Evolutionary conservation across 1,284 basidiomycete genomes (phyloP).

Genomic region (Singerocomus inundabilis): DNA sequence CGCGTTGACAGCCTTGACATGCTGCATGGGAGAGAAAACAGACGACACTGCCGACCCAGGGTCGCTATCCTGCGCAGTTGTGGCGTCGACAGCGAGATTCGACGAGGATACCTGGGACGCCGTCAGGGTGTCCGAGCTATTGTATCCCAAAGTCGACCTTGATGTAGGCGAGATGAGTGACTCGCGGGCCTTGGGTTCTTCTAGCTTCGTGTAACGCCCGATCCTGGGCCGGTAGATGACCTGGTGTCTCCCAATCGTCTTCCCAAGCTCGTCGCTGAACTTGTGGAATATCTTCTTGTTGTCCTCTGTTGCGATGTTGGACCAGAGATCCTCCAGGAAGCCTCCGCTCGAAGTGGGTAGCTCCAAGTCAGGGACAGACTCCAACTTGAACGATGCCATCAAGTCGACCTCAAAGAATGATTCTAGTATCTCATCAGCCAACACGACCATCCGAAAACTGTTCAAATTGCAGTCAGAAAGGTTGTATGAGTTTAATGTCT

Average conservation of each 20-base stretch:
- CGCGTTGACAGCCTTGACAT: slow-evolving; percentile 77
- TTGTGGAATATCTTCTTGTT: slow-evolving; percentile 85
- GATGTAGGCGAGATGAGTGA: slow-evolving; percentile 73
- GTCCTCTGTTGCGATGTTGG: slow-evolving; percentile 82
- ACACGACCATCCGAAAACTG: slow-evolving; percentile 96
- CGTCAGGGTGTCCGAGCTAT: slow-evolving; percentile 22
- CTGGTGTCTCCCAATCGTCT: slow-evolving; percentile 89
- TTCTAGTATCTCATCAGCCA: slow-evolving; percentile 92
- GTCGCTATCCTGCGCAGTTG: slow-evolving; percentile 25
- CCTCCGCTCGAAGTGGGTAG: slow-evolving; percentile 57
- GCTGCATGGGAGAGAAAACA: slow-evolving; percentile 53
- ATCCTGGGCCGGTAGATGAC: slow-evolving; percentile 80
- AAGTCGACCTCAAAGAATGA: slow-evolving; percentile 93
- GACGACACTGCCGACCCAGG: slow-evolving; percentile 33
- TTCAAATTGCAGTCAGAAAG: slow-evolving; percentile 7
- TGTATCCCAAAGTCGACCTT: slow-evolving; percentile 41
- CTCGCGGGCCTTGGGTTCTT: slow-evolving; percentile 87
- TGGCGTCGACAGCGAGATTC: slow-evolving; percentile 38
- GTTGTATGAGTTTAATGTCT: background rate
- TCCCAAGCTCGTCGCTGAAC: slow-evolving; percentile 90
- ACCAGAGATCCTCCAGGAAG: slow-evolving; percentile 83
- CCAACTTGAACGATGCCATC: slow-evolving; percentile 82
- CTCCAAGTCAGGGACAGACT: slow-evolving; percentile 67
- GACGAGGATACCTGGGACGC: slow-evolving; percentile 39
- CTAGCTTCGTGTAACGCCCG: slow-evolving; percentile 76